Conservation (phyloP, 1,284 basidiomycete species). For the Xanthoconium separans region DNA sequence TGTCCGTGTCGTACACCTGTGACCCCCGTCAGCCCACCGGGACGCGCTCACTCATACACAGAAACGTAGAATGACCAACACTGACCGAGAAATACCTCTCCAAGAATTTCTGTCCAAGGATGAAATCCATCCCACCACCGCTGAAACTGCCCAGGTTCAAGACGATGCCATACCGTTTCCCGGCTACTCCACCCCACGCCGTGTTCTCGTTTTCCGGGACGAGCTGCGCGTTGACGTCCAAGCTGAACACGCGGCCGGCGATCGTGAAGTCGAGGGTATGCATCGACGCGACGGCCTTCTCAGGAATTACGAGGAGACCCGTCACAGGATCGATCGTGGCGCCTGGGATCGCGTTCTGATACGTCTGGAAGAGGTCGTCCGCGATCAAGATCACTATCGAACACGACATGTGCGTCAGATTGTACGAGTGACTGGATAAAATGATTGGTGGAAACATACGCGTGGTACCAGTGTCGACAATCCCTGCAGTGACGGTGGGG, state of each 20-base stretch:
- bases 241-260: conserved; percentile 4
- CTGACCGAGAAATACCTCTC: no score
- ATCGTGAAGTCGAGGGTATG: conserved; percentile 23
- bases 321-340: conserved; percentile 8
- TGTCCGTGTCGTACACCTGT: no score
- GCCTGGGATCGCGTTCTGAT: conserved; percentile 22
- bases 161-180: conserved; percentile 2
- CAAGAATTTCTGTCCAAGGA: no score
- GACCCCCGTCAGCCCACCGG: no score
- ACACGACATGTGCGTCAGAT: neutral
- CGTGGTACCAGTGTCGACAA: neutral
- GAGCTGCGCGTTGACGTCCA: conserved; percentile 25
- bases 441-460: conserved; percentile 4
- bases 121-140: no score
- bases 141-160: no score
- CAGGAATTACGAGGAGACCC: conserved; percentile 22
- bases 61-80: no score
- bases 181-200: conserved; percentile 4
- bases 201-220: conserved; percentile 22
- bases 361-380: conserved; percentile 18
- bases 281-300: conserved; percentile 16
- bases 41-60: no score
- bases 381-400: conserved; percentile 22
- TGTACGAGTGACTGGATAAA: neutral
- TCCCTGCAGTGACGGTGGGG: conserved; percentile 17